Conservation (phyloP, 257 asterid genomes). For the Primulina tabacum region DNA sequence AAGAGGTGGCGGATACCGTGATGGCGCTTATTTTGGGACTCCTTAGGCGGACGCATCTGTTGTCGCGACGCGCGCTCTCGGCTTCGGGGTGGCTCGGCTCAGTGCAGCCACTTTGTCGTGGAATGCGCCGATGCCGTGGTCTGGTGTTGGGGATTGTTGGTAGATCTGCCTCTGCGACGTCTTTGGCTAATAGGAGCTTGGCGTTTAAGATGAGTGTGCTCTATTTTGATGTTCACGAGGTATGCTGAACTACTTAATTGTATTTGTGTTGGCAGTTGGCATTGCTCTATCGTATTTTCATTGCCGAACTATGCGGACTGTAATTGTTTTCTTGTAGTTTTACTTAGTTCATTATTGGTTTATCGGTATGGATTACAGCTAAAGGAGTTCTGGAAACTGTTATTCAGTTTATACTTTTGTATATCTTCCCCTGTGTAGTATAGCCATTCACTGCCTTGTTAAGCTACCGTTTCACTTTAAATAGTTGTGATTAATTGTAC, state of each 20-base stretch:
- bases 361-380: neutral
- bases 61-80: slow-evolving; percentile 78
- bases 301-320: neutral
- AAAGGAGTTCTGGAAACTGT: neutral
- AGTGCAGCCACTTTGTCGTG: slow-evolving; percentile 98
- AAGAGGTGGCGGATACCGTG: slow-evolving; percentile 98
- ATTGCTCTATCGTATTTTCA: neutral
- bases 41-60: slow-evolving; percentile 89
- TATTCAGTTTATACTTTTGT: neutral
- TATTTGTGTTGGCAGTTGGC: neutral
- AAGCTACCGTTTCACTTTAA: neutral
- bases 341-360: neutral
- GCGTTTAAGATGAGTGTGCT: slow-evolving; percentile 96
- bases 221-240: slow-evolving; percentile 89
- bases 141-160: slow-evolving; percentile 94
- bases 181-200: slow-evolving; percentile 80
- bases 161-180: slow-evolving; percentile 91
- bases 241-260: slow-evolving; percentile 20
- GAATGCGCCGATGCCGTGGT: slow-evolving; percentile 71
- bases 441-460: no score
- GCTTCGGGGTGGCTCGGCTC: slow-evolving; percentile 99
- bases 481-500: neutral
- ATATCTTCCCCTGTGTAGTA: no score
- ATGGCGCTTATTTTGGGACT: slow-evolving; percentile 92
- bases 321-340: neutral